Evolutionary conservation across 345 rosid genomes (phyloP).

Genomic region (Tarenaya hassleriana): DNA sequence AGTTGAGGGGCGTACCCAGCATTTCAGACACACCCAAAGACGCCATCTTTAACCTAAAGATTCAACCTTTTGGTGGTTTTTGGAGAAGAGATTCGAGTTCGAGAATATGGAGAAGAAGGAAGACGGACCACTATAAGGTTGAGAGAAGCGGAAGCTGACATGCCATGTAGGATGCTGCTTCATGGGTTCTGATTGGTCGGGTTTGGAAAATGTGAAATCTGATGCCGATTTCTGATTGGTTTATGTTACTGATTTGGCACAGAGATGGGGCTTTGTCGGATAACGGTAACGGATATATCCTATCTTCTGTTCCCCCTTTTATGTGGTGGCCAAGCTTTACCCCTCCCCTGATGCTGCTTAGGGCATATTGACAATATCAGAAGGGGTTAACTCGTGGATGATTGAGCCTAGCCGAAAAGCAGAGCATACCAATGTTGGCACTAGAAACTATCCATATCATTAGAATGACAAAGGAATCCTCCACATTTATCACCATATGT

Average conservation of each 20-base stretch:
- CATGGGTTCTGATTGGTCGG: slow-evolving; percentile 36
- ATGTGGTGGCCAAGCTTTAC: too few species aligned
- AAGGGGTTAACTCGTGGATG: background rate
- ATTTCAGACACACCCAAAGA: slow-evolving; percentile 83
- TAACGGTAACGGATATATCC: slow-evolving; percentile 38
- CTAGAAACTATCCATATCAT: slow-evolving; percentile 2
- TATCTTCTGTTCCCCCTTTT: slow-evolving; percentile 12
- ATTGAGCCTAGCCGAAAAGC: background rate
- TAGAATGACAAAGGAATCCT: background rate
- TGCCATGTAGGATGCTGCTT: slow-evolving; percentile 39
- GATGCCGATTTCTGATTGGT: slow-evolving; percentile 49
- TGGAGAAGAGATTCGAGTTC: background rate
- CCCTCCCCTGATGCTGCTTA: too few species aligned
- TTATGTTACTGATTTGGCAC: slow-evolving; percentile 39
- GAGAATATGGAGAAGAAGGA: background rate
- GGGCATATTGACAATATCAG: too few species aligned
- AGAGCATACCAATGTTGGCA: background rate
- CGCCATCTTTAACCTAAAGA: slow-evolving; percentile 32
- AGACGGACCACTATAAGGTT: slow-evolving; percentile 37
- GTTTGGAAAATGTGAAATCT: slow-evolving; percentile 45
- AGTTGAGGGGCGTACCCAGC: slow-evolving; percentile 70
- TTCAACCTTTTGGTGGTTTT: slow-evolving; percentile 5
- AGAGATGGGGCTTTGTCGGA: slow-evolving; percentile 33
- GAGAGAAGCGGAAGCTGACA: slow-evolving; percentile 52
- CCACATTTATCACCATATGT: slow-evolving; percentile 6